Evolutionary conservation across 1,284 basidiomycete genomes (phyloP).

Genomic region (Cerioporus squamosus): DNA sequence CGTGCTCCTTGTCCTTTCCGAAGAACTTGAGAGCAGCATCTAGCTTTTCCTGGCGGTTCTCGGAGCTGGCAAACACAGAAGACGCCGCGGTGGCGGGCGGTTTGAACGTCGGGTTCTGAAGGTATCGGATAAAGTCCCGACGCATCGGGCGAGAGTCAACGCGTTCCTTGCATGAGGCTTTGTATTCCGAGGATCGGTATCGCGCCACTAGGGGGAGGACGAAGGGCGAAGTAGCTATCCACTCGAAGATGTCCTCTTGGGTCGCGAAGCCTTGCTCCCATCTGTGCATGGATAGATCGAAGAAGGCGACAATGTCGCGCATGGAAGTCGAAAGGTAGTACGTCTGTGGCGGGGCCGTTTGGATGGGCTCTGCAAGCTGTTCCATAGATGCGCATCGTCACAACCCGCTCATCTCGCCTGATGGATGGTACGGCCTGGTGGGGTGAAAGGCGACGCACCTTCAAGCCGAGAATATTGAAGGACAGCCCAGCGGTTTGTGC

Average conservation of each 20-base stretch:
- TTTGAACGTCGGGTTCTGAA: conserved; percentile 9
- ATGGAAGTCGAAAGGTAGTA: conserved; percentile 44
- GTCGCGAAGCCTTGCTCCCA: conserved; percentile 60
- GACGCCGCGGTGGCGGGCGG: conserved; percentile 15
- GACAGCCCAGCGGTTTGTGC: conserved; percentile 53
- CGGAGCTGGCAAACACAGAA: background rate
- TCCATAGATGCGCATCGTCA: background rate
- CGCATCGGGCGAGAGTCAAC: conserved; percentile 61
- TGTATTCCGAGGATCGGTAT: conserved; percentile 26
- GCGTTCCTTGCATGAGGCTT: conserved; percentile 43
- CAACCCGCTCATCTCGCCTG: conserved; percentile 35
- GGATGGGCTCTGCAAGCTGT: conserved; percentile 28
- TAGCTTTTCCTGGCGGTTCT: conserved; percentile 24
- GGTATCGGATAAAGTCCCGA: conserved; percentile 53
- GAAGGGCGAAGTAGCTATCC: conserved; percentile 55
- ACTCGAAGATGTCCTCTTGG: conserved; percentile 56
- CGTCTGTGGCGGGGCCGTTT: conserved; percentile 30
- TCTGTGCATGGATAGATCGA: conserved; percentile 55
- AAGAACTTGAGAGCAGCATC: conserved; percentile 58
- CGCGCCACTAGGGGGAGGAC: conserved; percentile 45
- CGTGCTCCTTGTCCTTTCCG: conserved; percentile 53
- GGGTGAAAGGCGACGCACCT: conserved; percentile 42
- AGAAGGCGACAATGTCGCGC: conserved; percentile 53
- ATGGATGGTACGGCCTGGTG: background rate
- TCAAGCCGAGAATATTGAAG: conserved; percentile 58